Base-by-base conservation (phyloP, 2,329 filamentous ascomycete genomes). In the Myriosclerotinia duriaeana region DNA sequence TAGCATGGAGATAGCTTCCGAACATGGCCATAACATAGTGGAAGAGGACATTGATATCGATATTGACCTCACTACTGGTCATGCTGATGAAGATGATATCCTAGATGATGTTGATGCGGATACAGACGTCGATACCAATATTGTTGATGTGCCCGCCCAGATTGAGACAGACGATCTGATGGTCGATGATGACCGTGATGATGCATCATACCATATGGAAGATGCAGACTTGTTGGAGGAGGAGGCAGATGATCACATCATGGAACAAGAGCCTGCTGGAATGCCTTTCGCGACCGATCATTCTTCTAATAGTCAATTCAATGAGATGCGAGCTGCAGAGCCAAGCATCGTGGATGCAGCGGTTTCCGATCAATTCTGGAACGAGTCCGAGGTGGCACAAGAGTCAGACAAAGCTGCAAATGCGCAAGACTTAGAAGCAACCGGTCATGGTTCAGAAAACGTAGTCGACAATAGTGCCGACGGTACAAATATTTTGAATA, bases 11-110 rank as follows among this genome's bases (percentile, higher is more conserved):
- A 79, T 88, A 73, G 79, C 83, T 72, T 79, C 83, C 53, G 79
- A 81, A 34, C 73, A 76, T 66, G 80, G 78, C 56, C 76, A 72
- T 30, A 69, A 73, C 61, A 72, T 68, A 58, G 73, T 75, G 53
- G 81, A 83, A 64, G 79, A 79, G 62, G 83, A 86, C 65, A 83
- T 84, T 65, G 84, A 86, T 67, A 85, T 89, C 68, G 86, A 89
- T 70, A 80, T 88, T 68, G 85, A 87, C 70, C 74, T 82, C 68
- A 77, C 79, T 72, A 76, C 73, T 55, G 76, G 74, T 20, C 72
- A 74, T 40, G 75, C 77, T 36, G 81, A 88, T 67, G 83, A 87
- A 71, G 83, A 87, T 70, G 80, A 81, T 67, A 85, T 86, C 64
- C 79, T 85, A 59, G 82, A 85, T 71, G 87, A 89, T 70, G 78